Evolutionary conservation across 2,329 filamentous ascomycete species (phyloP).

Genomic region (Penicillium sp.): DNA sequence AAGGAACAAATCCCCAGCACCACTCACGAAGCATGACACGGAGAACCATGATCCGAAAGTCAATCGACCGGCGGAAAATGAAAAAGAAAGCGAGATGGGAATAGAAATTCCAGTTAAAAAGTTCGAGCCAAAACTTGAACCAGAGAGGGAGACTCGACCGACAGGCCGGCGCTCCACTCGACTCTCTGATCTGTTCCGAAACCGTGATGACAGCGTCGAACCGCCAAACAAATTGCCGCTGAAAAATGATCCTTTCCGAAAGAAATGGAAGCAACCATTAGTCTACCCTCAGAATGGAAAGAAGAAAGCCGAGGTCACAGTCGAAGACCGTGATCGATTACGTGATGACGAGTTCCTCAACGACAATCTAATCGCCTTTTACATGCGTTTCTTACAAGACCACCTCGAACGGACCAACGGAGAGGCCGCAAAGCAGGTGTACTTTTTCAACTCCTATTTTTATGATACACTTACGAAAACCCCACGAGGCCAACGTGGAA

Average conservation of each 20-base stretch:
- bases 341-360: conserved; percentile 88
- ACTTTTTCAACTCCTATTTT: conserved; percentile 94
- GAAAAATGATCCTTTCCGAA: conserved; percentile 23
- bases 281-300: conserved; percentile 52
- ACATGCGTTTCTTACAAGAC: conserved; percentile 73
- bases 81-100: neutral
- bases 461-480: conserved; percentile 74
- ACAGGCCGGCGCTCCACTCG: conserved; percentile 20
- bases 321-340: conserved; percentile 65
- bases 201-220: neutral
- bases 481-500: conserved; percentile 56
- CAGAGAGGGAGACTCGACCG: conserved; percentile 36
- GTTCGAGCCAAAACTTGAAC: conserved; percentile 11
- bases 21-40: neutral
- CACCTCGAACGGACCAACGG: conserved; percentile 60
- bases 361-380: conserved; percentile 90
- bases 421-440: conserved; percentile 66
- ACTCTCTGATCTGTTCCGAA: neutral
- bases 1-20: neutral
- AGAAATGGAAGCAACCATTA: conserved; percentile 43
- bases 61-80: neutral
- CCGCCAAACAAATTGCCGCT: conserved; percentile 4
- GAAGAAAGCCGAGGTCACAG: conserved; percentile 51
- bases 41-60: neutral
- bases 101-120: conserved; percentile 37